phyloP scores from a whole-genome alignment of 257 asterid genomes.

The Salvia splendens region DNA sequence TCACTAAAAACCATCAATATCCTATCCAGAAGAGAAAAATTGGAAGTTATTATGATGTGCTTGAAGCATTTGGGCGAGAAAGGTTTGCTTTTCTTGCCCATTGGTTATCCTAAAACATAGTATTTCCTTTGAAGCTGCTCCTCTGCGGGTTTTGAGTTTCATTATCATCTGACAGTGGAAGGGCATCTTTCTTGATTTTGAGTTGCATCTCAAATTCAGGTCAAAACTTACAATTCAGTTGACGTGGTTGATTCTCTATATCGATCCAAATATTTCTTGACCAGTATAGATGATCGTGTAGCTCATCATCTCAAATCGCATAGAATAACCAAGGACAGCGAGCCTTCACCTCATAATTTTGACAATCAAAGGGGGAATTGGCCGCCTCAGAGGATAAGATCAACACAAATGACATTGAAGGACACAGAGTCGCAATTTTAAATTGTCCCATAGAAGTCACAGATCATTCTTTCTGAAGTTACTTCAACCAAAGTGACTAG shows the following conservation, averaged over 20 bases:
- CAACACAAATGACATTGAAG: constrained; percentile 38
- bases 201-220: constrained; percentile 48
- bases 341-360: constrained; percentile 30
- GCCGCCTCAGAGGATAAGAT: constrained; percentile 39
- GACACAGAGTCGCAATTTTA: constrained; percentile 77
- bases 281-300: constrained; percentile 44
- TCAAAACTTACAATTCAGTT: constrained; percentile 66
- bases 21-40: constrained; percentile 54
- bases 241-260: constrained; percentile 76
- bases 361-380: constrained; percentile 28
- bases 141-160: constrained; percentile 20
- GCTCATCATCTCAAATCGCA: constrained; percentile 33
- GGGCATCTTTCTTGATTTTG: constrained; percentile 5
- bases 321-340: constrained; percentile 33
- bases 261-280: constrained; percentile 81
- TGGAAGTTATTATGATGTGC: constrained; percentile 71
- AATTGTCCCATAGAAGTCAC: constrained; percentile 58
- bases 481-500: constrained; percentile 36
- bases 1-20: constrained; percentile 32
- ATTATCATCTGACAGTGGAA: not conserved
- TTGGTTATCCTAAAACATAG: constrained; percentile 5
- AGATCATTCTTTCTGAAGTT: constrained; percentile 39
- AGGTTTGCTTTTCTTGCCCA: constrained; percentile 51
- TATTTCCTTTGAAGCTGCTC: constrained; percentile 10
- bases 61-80: constrained; percentile 78